These are phyloP conservation scores for Melocanna baccifera DNA, from an alignment of 176 grass and related monocot species.

Conservation along the genomic window DNA sequence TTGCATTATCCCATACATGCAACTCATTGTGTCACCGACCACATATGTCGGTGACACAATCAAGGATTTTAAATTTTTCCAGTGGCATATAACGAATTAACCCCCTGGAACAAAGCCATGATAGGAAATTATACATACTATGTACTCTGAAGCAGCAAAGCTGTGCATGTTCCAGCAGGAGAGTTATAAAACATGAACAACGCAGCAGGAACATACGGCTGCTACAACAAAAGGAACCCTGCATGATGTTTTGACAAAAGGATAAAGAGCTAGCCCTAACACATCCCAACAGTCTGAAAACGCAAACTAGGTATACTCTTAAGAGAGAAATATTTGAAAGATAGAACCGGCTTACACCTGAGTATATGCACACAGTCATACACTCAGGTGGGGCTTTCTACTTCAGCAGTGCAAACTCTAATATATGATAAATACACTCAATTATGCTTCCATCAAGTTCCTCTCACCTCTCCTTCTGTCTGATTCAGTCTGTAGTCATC, in stretches of 20 bases:
- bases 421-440: conserved; percentile 40
- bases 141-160: conserved; percentile 34
- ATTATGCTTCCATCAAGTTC: conserved; percentile 22
- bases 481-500: conserved; percentile 44
- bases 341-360: conserved; percentile 30
- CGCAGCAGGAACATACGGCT: background rate
- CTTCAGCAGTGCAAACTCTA: conserved; percentile 21
- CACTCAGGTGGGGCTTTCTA: conserved; percentile 23
- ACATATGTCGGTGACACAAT: too few relatives aligned
- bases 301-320: conserved; percentile 29
- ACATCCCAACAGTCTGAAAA: conserved; percentile 39
- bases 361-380: conserved; percentile 25
- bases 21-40: too few relatives aligned
- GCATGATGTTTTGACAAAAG: conserved; percentile 23
- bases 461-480: background rate
- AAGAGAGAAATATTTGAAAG: conserved; percentile 26
- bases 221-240: conserved; percentile 35
- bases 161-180: conserved; percentile 17
- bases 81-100: too few relatives aligned
- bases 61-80: too few relatives aligned
- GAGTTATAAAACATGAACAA: conserved; percentile 33
- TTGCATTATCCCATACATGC: too few relatives aligned
- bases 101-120: background rate
- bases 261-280: conserved; percentile 24
- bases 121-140: conserved; percentile 25